Evolutionary conservation across 345 rosid genomes (phyloP).

Genomic region (Pelargonium nanum): DNA sequence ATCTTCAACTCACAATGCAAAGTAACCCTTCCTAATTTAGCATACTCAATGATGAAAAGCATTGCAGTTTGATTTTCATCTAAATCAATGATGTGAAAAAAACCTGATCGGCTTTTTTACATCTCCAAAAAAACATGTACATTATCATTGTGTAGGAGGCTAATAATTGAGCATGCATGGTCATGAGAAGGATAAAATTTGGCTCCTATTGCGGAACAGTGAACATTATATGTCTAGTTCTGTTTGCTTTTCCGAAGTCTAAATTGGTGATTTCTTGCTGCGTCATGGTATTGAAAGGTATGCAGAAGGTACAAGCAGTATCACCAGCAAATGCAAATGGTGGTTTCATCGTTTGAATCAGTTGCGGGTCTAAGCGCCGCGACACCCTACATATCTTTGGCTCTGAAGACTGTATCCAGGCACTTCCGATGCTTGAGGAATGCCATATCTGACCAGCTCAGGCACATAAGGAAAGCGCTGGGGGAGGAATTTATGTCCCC

Average conservation of each 20-base stretch:
- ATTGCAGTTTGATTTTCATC: too few species aligned
- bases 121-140: too few species aligned
- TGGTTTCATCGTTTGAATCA: slow-evolving; percentile 51
- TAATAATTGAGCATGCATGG: not conserved
- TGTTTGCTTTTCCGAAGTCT: not conserved
- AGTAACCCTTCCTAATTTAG: too few species aligned
- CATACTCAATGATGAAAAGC: not conserved
- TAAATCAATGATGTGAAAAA: not conserved
- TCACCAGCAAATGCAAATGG: slow-evolving; percentile 61
- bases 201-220: too few species aligned
- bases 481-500: slow-evolving; percentile 29
- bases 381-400: slow-evolving; percentile 40
- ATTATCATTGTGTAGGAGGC: not conserved
- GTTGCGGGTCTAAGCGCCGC: slow-evolving; percentile 52
- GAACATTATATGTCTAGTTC: not conserved
- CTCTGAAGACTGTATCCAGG: slow-evolving; percentile 30
- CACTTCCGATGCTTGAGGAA: slow-evolving; percentile 36
- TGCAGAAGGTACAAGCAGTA: slow-evolving; percentile 42
- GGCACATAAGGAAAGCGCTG: slow-evolving; percentile 17
- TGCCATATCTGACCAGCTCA: slow-evolving; percentile 38
- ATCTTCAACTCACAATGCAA: too few species aligned
- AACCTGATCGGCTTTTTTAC: not conserved
- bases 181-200: not conserved
- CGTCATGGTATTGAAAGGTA: slow-evolving; percentile 27
- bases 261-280: not conserved